Conservation (phyloP, 371 early-diverging fungal genomes). For the Mucor lusitanicus region DNA sequence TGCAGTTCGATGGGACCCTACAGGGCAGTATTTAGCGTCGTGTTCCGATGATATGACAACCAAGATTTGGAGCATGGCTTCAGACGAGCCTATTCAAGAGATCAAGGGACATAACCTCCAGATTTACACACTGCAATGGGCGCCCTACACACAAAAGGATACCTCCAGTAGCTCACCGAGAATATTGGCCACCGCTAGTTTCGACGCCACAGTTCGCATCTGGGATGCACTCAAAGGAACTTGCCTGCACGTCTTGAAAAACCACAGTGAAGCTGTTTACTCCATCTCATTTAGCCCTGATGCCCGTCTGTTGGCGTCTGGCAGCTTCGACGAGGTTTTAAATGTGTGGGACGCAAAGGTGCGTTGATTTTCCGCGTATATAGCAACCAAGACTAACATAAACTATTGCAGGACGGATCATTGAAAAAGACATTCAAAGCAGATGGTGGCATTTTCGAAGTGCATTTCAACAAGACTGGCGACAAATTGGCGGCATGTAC, state of each 20-base stretch:
- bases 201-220: constrained; percentile 86
- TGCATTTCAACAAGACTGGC: constrained; percentile 70
- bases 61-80: constrained; percentile 57
- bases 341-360: constrained; percentile 84
- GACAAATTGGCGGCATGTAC: constrained; percentile 57
- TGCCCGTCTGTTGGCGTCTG: constrained; percentile 81
- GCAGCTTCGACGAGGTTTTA: constrained; percentile 83
- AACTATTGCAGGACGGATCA: constrained; percentile 54
- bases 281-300: constrained; percentile 87
- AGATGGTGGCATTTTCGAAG: constrained; percentile 78
- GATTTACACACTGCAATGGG: constrained; percentile 81
- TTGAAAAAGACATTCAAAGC: constrained; percentile 68
- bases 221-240: constrained; percentile 84
- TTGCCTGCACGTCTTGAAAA: constrained; percentile 73
- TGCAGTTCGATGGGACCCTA: constrained; percentile 86
- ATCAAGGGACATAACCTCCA: constrained; percentile 76
- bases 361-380: neutral
- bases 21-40: constrained; percentile 82
- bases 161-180: constrained; percentile 27
- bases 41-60: constrained; percentile 92
- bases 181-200: constrained; percentile 81
- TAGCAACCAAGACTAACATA: neutral
- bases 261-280: constrained; percentile 83
- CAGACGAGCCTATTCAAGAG: constrained; percentile 53
- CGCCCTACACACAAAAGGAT: constrained; percentile 24